A percentile compares a stretch with the other conserved stretches of the same genome.
These are phyloP conservation scores for Cladorrhinum samala DNA, from an alignment of 495 filamentous ascomycete species.

Conservation along the genomic window DNA sequence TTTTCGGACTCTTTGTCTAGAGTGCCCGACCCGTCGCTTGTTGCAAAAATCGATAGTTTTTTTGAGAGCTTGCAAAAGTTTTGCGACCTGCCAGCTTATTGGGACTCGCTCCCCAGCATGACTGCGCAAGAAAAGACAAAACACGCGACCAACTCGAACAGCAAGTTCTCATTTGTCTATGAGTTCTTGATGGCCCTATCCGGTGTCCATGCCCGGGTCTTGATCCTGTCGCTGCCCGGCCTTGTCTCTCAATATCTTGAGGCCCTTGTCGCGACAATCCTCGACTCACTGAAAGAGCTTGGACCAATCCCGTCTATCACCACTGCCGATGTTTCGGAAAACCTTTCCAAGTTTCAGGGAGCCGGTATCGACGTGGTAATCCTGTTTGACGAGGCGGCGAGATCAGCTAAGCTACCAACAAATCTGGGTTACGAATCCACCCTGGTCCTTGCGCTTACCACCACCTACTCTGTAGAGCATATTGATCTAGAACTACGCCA, in stretches of 20 bases:
- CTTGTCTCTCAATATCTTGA: constrained; percentile 34
- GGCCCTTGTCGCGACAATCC: constrained; percentile 24
- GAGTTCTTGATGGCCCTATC: constrained; percentile 32
- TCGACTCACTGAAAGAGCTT: constrained; percentile 6
- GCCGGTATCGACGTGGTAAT: constrained; percentile 35
- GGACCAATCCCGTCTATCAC: constrained; percentile 11
- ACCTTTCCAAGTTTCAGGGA: constrained; percentile 11
- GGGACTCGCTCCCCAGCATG: constrained; percentile 27
- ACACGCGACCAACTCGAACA: constrained; percentile 35
- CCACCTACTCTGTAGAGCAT: constrained; percentile 41
- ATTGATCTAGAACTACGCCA: constrained; percentile 32
- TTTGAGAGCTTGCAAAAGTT: constrained; percentile 34
- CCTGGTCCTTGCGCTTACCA: constrained; percentile 30
- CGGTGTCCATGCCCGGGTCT: constrained; percentile 28
- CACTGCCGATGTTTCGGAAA: constrained; percentile 16
- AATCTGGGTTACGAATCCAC: constrained; percentile 11
- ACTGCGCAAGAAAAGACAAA: constrained; percentile 25
- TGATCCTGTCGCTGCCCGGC: constrained; percentile 37
- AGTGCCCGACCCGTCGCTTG: constrained; percentile 20
- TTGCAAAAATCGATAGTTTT: constrained; percentile 32
- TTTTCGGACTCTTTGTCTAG: constrained; percentile 17
- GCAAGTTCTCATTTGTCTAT: constrained; percentile 41
- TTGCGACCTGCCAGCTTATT: constrained; percentile 39
- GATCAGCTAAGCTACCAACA: constrained; percentile 13
- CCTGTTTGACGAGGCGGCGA: constrained; percentile 36